A percentile compares a stretch with the other conserved stretches of the same genome.
phyloP scores from a whole-genome alignment of 2,329 filamentous ascomycete genomes.

The Scleromitrula shiraiana region DNA sequence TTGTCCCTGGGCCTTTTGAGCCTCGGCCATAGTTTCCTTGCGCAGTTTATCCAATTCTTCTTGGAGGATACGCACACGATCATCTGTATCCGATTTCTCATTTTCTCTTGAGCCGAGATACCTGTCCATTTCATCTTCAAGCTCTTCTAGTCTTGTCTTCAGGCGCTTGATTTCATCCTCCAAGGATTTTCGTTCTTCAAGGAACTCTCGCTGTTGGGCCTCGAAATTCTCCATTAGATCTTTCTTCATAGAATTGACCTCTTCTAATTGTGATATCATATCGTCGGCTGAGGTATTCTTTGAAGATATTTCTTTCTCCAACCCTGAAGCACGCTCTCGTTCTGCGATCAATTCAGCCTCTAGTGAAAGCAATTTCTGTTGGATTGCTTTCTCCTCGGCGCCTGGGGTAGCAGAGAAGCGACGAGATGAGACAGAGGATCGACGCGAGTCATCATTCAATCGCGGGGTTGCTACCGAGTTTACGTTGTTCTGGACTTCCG shows the following conservation, averaged over 20 bases:
- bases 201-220: constrained; percentile 80
- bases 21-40: constrained; percentile 49
- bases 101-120: constrained; percentile 77
- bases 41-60: constrained; percentile 59
- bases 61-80: constrained; percentile 59
- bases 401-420: constrained; percentile 53
- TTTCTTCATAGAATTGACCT: constrained; percentile 84
- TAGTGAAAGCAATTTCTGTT: constrained; percentile 55
- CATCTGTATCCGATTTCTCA: constrained; percentile 63
- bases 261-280: constrained; percentile 64
- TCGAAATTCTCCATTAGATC: constrained; percentile 95
- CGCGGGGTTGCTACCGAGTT: constrained; percentile 27
- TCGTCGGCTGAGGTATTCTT: constrained; percentile 50
- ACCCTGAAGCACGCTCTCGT: constrained; percentile 54
- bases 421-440: constrained; percentile 53
- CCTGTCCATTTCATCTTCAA: constrained; percentile 86
- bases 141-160: constrained; percentile 73
- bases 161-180: constrained; percentile 72
- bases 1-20: constrained; percentile 52
- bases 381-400: constrained; percentile 51
- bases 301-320: constrained; percentile 63
- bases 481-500: constrained; percentile 41
- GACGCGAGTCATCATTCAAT: constrained; percentile 40
- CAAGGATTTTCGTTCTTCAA: constrained; percentile 73
- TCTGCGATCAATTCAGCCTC: constrained; percentile 73